Base-by-base conservation (phyloP, 2,329 filamentous ascomycete species). In the Nothophoma quercina region DNA sequence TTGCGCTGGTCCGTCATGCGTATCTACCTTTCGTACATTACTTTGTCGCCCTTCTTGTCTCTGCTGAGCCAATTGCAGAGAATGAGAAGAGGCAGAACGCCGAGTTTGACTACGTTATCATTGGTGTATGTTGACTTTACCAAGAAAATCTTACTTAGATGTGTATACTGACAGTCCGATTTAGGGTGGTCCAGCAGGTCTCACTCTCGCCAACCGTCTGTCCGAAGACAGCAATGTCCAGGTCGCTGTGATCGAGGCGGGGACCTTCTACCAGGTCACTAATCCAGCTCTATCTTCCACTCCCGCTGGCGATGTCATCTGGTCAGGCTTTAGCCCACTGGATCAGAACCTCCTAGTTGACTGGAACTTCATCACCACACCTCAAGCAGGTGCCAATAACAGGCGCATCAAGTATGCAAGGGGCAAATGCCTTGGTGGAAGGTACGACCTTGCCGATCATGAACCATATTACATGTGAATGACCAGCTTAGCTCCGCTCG, bases 351-450 rank as follows among this genome's bases (percentile, higher is more conserved):
- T 60, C 1, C 23, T 62, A 2, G 59, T 70, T 2, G 69, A 72
- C 43, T 74, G 69, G 67, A 51, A 55, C 13, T 68, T 72, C 38
- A 40, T 61, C n/a, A 71, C 70, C 1, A 42, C 41, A 2, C 66
- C 67, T 15, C 68, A 73, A 50, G 52, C 53, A 3, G 61, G 58
- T 7, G 51, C 56, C 59, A 63, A 50, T 40, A 51, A 16, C 28
- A 61, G 7, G 13, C 19, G 16, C 28, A 18, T 71, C 9, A 59
- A 69, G 21, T 71, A 72, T 54, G 56, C 67, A 5, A 48, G 63
- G 1, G 71, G 71, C 6, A 71, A 71, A 32, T 59, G 54, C n/a
- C 36, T 74, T 29, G 70, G 71, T 48, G 67, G 69, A 23, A 38
- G 42, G 48, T 52, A 46, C 23, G 41, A n/a, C n/a, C n/a, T n/a